Base-by-base conservation (phyloP, 2,329 filamentous ascomycete genomes). In the Pseudogymnoascus sp. region DNA sequence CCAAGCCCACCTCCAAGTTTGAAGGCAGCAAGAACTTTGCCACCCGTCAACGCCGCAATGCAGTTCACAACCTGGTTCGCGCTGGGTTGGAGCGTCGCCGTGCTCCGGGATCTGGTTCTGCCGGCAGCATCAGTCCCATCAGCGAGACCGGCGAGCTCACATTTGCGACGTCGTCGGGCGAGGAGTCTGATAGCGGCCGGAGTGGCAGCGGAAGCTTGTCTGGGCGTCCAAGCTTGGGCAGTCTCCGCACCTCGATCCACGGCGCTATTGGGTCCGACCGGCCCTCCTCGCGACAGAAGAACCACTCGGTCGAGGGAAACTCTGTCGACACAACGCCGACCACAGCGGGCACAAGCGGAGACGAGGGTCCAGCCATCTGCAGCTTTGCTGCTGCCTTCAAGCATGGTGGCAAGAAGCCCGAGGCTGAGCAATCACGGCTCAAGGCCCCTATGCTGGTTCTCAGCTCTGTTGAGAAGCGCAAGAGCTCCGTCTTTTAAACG, bases 21-120 rank as follows among this genome's bases (percentile, higher is more conserved):
- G 93, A 97, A 75, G 95, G 93, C 24, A 97, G 93, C 86, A 88
- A 97, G 85, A 99, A 99, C 80, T 99, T 99, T 77, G 89, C 90
- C 10, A 87, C 92, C 63, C 92, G 95, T 66, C 93, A 96, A 72
- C 91, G 95, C 65, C 91, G 93, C 67, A 92, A 90, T 70, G 95
- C 95, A 26, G 87, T 99, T 50, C 87, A 93, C 79, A 97, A 92
- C 73, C 84, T 99, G 60, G 90, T 97, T 66, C 90, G 90, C 68
- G 93, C 93, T 62, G 93, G 93, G 14, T 83, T 95, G 67, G 91
- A 92, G 72, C 90, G 95, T 65, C 91, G 93, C 63, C 83, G 79
- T 65, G 80, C 83, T 81, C 89, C 83, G 77, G 81, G 87, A 64
- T 81, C 85, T 67, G 82, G 88, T 65, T 90, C 89, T 66, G 81